These are phyloP conservation scores for Fusarium miscanthi DNA, from an alignment of 2,329 filamentous ascomycete species.

Conservation along the genomic window DNA sequence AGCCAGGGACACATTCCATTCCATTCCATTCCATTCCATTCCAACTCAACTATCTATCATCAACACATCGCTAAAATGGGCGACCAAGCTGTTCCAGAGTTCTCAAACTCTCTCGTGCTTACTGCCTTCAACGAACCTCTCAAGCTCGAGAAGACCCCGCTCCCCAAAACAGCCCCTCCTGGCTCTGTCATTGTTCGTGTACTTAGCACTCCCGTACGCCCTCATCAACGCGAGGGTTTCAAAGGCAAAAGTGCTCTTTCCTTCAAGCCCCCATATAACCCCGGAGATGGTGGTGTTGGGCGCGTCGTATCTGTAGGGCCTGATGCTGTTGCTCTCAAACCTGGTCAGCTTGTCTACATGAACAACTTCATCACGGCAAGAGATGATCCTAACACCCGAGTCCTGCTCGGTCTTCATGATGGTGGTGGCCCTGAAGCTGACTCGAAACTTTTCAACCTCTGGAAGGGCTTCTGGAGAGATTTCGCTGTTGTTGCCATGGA, in stretches of 20 bases:
- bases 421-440: conserved; percentile 1
- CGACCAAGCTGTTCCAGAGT: neutral
- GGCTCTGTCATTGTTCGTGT: conserved; percentile 30
- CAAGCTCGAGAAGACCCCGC: neutral
- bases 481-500: conserved; percentile 7
- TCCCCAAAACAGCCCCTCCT: neutral
- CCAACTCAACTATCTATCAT: neutral
- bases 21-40: neutral
- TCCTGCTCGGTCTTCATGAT: conserved; percentile 23
- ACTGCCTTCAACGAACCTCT: conserved; percentile 25
- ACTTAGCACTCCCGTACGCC: conserved; percentile 20
- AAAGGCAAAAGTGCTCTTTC: conserved; percentile 19
- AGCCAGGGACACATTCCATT: neutral
- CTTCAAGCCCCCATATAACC: conserved; percentile 2
- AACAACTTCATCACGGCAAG: conserved; percentile 17
- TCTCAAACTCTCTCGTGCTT: conserved; percentile 13
- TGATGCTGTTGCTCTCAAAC: conserved; percentile 7
- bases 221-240: conserved; percentile 25
- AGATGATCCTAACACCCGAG: conserved; percentile 19
- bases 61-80: conserved; percentile 1
- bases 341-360: conserved; percentile 30
- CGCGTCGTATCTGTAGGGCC: conserved; percentile 26
- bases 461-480: conserved; percentile 30
- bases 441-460: conserved; percentile 22
- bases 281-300: conserved; percentile 1